Evolutionary conservation across 106 monocot species (phyloP), one percentile per base, ranked within the genome.

Genomic region (Xerophyta viscosa): DNA sequence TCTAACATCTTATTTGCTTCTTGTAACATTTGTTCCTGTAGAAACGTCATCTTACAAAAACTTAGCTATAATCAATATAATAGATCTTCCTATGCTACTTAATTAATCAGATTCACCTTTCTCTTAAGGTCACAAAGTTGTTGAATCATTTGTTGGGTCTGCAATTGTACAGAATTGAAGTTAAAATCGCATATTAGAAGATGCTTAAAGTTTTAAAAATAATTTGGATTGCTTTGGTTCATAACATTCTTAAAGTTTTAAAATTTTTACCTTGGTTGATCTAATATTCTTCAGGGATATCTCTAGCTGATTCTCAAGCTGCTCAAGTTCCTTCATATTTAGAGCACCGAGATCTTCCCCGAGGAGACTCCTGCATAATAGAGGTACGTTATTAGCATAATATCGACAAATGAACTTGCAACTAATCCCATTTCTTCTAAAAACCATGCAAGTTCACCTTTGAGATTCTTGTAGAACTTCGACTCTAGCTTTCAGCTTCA

Each of bases 281-380:
- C 89, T 56, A 9, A 90, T 81, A 10, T 77, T 70, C 52, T 61
- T 80, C 14, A 90, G 59, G 18, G 89, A 90, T 24, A 31, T 42
- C 41, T 80, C 84, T 20, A 90, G 29, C 52, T 90, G 84, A 27
- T 57, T 64, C 46, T 90, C 84, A 48, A 90, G 79, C 60, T 77
- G 79, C 14, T 80, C 84, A 14, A 90, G 84, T 30, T 90, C 80
- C 25, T 70, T 71, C 0, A 45, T 62, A 57, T 22, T 77, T 25
- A 84, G 64, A 24, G 64, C 60, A 3, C 57, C 73, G 36, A 90
- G 58, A 27, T 90, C 84, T 50, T 80, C 84, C 8, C 89, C 89
- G 30, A 90, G 74, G 29, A 90, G 73, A 65, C 84, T 77, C 62
- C 84, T 90, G 37, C 23, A 58, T 8, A 44, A 1, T 20, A 39